Conservation (phyloP, 148 eudicot genomes). For the Tetragonia tetragonoides region DNA sequence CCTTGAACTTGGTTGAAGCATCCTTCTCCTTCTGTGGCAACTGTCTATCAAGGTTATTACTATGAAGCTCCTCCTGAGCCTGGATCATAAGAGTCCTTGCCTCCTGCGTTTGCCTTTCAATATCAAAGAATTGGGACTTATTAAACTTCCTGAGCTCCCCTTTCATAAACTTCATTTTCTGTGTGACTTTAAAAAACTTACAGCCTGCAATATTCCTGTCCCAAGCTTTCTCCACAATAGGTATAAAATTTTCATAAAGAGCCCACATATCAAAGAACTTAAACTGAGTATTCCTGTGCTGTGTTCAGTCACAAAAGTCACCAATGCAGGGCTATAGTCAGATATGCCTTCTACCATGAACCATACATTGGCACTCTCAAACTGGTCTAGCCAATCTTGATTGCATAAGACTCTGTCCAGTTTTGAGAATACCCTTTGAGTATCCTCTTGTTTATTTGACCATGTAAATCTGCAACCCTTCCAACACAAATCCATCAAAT, state of each 20-base stretch:
- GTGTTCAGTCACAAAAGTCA: too few species aligned
- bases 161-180: background rate
- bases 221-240: background rate
- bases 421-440: too few species aligned
- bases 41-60: background rate
- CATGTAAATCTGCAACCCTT: background rate
- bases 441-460: background rate
- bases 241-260: background rate
- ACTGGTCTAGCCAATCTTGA: background rate
- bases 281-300: background rate
- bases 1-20: background rate
- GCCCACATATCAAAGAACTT: background rate
- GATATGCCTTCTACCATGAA: too few species aligned
- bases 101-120: background rate
- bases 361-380: too few species aligned
- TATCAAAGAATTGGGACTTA: background rate
- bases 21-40: background rate
- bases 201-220: background rate
- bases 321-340: background rate
- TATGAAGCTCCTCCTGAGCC: background rate
- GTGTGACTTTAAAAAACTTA: background rate
- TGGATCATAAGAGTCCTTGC: background rate
- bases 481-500: too few species aligned
- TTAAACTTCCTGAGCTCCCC: background rate
- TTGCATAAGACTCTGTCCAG: too few species aligned